phyloP scores from a whole-genome alignment of 495 filamentous ascomycete genomes.

The Immersiella caudata region DNA sequence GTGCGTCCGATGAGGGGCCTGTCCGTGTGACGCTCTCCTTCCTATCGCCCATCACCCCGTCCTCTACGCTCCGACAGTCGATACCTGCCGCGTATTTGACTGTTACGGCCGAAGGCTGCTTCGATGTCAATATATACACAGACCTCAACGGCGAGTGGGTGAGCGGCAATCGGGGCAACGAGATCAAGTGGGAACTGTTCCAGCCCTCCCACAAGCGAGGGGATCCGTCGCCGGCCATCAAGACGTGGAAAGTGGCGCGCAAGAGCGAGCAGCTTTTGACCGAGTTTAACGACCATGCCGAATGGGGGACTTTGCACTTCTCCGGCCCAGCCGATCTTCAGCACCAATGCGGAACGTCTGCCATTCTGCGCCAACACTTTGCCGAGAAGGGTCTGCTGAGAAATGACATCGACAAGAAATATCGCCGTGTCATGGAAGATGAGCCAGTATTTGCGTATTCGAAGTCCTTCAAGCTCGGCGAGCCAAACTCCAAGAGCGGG shows the following conservation, averaged over 20 bases:
- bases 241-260: slow-evolving; percentile 65
- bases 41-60: slow-evolving; percentile 89
- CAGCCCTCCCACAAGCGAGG: slow-evolving; percentile 30
- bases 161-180: slow-evolving; percentile 68
- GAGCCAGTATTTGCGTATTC: slow-evolving; percentile 92
- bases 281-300: slow-evolving; percentile 74
- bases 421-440: slow-evolving; percentile 75
- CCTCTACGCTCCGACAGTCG: slow-evolving; percentile 86
- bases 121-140: slow-evolving; percentile 80
- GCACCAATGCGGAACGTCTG: slow-evolving; percentile 72
- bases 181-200: slow-evolving; percentile 69
- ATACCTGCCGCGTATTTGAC: slow-evolving; percentile 87
- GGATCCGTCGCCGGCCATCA: slow-evolving; percentile 37
- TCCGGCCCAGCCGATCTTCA: slow-evolving; percentile 65
- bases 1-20: slow-evolving; percentile 42
- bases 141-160: slow-evolving; percentile 92
- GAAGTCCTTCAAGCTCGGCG: slow-evolving; percentile 66
- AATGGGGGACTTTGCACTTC: slow-evolving; percentile 88
- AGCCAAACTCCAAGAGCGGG: slow-evolving; percentile 30
- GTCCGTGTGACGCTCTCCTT: slow-evolving; percentile 78
- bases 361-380: slow-evolving; percentile 70
- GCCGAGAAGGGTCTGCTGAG: slow-evolving; percentile 65
- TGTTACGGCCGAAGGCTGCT: slow-evolving; percentile 69
- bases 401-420: slow-evolving; percentile 60
- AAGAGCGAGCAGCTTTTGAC: slow-evolving; percentile 68